These are phyloP conservation scores for Vitis hybrid DNA, from an alignment of 177 flowering plant genomes.

Conservation along the genomic window DNA sequence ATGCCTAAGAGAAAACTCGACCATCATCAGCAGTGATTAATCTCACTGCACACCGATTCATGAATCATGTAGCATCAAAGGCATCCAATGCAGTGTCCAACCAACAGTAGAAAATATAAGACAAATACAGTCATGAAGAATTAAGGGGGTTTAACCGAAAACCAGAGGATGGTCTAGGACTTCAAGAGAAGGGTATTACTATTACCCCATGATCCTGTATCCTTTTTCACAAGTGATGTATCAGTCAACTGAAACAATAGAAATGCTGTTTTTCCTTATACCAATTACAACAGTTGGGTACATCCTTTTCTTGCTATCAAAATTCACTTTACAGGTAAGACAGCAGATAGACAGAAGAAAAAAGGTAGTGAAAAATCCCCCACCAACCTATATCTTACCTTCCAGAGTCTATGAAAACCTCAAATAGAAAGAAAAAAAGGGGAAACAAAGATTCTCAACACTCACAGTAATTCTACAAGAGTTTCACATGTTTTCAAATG, in stretches of 20 bases:
- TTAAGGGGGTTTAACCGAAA: not conserved
- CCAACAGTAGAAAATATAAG: no score
- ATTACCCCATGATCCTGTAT: not conserved
- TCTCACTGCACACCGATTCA: no score
- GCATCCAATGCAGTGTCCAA: no score
- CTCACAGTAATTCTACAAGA: constrained; percentile 23
- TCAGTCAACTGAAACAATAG: constrained; percentile 16
- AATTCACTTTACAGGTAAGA: constrained; percentile 72
- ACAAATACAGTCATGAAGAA: no score
- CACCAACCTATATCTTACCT: constrained; percentile 42
- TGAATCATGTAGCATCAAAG: no score
- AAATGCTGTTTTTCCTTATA: constrained; percentile 18
- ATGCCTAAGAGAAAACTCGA: no score
- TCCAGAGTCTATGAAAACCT: constrained; percentile 12
- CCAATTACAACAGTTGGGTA: constrained; percentile 55
- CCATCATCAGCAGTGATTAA: no score
- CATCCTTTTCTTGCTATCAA: constrained; percentile 44
- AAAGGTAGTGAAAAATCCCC: constrained; percentile 31
- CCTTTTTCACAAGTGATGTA: not conserved
- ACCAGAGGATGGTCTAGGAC: no score
- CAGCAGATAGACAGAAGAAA: constrained; percentile 14
- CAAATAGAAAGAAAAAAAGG: constrained; percentile 19
- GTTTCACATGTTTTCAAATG: constrained; percentile 3
- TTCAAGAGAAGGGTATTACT: no score
- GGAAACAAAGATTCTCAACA: constrained; percentile 21